Evolutionary conservation across 495 filamentous ascomycete species (phyloP), one percentile per base, ranked within the genome.

Genomic region (Staphylotrichum longicolle): DNA sequence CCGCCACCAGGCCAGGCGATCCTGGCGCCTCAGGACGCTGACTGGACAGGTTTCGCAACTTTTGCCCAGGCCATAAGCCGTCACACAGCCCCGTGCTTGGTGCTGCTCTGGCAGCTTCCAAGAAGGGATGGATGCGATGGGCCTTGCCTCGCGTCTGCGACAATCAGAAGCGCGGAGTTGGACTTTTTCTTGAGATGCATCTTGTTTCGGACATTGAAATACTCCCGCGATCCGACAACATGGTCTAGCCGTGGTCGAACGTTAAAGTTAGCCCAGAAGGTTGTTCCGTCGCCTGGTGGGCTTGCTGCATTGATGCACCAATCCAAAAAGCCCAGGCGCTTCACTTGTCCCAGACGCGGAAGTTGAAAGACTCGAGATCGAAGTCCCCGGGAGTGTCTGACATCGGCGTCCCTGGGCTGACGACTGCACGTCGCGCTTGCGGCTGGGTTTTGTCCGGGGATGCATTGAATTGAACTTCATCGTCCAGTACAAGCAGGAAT

Each of bases 121-220:
- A 14, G 32, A 35, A 30, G 20, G 5, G n/a, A 48, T 20, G 6
- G 30, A 32, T 33, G 20, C 20, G 20, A 27, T 27, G 20, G 20
- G 20, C 20, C 20, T 1, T 27, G 20, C 20, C 20, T 27, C 20
- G 20, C 20, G 20, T 0, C 40, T 14, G 53, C 14, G 14, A 44
- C 35, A 20, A 32, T 4, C 1, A 1, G 37, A 39, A 10, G 37
- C 11, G 35, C 30, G n/a, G 49, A 33, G 15, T 39, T 52, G 15
- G 9, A 7, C 27, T 7, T 50, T 50, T 33, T 12, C 14, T 20
- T 3, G 2, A 52, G 37, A 7, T 49, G 47, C 8, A 7, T 7
- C 44, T 44, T 57, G 20, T 15, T 52, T 55, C 61, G 61, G 61
- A 46, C 54, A 32, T 58, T 58, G 9, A 63, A 63, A 58, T 54